Evolutionary conservation across 1,284 basidiomycete genomes (phyloP).

Genomic region (Heliocybe sulcata): DNA sequence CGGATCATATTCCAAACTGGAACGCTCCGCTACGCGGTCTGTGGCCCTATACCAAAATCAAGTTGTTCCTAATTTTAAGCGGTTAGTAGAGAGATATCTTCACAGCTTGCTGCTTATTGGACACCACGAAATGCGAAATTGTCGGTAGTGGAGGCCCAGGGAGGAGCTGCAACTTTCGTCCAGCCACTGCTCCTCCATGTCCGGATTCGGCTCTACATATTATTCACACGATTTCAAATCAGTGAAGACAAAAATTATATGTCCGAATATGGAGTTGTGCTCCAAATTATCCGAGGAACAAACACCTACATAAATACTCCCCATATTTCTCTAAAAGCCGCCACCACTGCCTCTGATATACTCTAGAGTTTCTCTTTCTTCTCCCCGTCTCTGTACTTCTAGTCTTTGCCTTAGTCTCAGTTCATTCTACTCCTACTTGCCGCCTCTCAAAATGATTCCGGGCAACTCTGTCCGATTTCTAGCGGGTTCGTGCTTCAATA

Average conservation of each 20-base stretch:
- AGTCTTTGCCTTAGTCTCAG: background rate
- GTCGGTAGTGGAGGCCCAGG: too few species aligned
- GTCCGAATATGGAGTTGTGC: background rate
- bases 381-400: background rate
- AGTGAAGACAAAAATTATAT: background rate
- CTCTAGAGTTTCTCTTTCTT: background rate
- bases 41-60: too few species aligned
- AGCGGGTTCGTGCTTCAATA: conserved; percentile 55
- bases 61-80: too few species aligned
- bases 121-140: background rate
- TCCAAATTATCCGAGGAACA: background rate
- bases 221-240: too few species aligned
- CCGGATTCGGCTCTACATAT: too few species aligned
- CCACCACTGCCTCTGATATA: background rate
- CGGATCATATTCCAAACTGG: conserved; percentile 30
- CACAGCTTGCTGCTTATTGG: too few species aligned
- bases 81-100: too few species aligned
- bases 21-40: too few species aligned
- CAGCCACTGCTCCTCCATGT: too few species aligned
- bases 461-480: conserved; percentile 93
- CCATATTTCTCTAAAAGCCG: background rate
- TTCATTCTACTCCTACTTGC: background rate
- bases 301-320: background rate
- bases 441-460: conserved; percentile 55
- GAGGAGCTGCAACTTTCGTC: too few species aligned